Evolutionary conservation across 176 grass and related monocot genomes (phyloP).

Genomic region (Hordeum vulgare): MorexV3_pseudomolecules_assembly NC_058523.1:37696171-37696670

Average conservation of each 20-base stretch:
- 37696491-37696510: neutral
- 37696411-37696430: neutral
- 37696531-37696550: constrained; percentile 4
- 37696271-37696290: neutral
- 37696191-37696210: constrained; percentile 8
- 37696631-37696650: neutral
- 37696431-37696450: neutral
- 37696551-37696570: neutral
- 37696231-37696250: neutral
- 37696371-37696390: constrained; percentile 5
- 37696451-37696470: constrained; percentile 1
- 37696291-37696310: constrained; percentile 16
- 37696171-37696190: constrained; percentile 12
- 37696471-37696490: neutral
- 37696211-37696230: constrained; percentile 18
- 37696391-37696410: constrained; percentile 15
- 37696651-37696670: neutral
- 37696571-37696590: neutral
- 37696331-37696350: constrained; percentile 16
- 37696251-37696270: constrained; percentile 24
- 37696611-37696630: neutral
- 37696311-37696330: neutral
- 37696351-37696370: constrained; percentile 8
- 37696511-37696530: neutral
- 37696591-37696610: neutral